These are phyloP conservation scores for Tausonia pullulans DNA, from an alignment of 1,284 basidiomycete genomes.

Conservation along the genomic window DNA sequence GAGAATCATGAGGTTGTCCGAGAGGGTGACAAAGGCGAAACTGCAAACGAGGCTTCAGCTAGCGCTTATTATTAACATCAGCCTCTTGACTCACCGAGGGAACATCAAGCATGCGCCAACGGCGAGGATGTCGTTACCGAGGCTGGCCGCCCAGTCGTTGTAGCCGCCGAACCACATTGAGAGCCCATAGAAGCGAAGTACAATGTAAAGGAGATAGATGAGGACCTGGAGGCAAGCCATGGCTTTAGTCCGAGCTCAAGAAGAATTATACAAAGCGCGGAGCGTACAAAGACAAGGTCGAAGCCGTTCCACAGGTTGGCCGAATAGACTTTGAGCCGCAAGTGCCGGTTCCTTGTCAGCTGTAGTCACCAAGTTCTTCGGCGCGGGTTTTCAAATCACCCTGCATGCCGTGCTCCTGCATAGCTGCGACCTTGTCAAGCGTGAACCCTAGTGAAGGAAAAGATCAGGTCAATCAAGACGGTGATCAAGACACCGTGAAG, in stretches of 20 bases:
- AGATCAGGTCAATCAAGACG: neutral
- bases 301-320: constrained; percentile 21
- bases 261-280: neutral
- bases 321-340: constrained; percentile 19
- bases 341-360: neutral
- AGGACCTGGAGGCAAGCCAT: constrained; percentile 69
- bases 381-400: neutral
- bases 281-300: neutral
- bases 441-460: constrained; percentile 48
- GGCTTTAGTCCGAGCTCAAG: constrained; percentile 28
- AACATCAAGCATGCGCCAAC: constrained; percentile 77
- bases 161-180: constrained; percentile 6
- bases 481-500: neutral
- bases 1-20: constrained; percentile 55
- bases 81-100: constrained; percentile 46
- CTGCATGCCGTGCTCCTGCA: constrained; percentile 86
- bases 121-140: constrained; percentile 58
- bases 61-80: neutral
- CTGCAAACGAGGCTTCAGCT: constrained; percentile 32
- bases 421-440: constrained; percentile 80
- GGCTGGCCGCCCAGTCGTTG: constrained; percentile 45
- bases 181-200: constrained; percentile 37
- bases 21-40: constrained; percentile 74
- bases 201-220: constrained; percentile 60
- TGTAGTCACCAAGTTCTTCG: neutral